Base-by-base conservation (phyloP, 805 yeast species). In the Geotrichum ghanense region DNA sequence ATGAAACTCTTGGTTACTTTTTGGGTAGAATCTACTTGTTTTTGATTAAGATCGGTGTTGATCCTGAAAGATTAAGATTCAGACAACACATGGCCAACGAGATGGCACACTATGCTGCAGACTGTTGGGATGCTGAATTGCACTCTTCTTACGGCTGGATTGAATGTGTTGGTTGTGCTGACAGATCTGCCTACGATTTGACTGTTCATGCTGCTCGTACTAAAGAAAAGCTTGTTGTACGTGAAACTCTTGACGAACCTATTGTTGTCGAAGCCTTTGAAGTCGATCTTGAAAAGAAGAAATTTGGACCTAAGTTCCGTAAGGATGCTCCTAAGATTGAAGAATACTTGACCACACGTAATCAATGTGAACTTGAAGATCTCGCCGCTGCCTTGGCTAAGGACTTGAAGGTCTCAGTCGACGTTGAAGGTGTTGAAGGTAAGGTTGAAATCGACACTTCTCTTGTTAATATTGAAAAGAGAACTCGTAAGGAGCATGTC, bases 161-260 rank as follows among this genome's bases (percentile, higher is more conserved):
- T 59, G 99, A 92, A 73, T 94, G 98, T 80, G 97, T 92, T 64
- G 99, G 99, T 56, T 92, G 97, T 73, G 99, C 99, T 54, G 99
- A 92, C 71, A 81, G 99, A 73, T 85, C 95, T 42, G 99, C 99
- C 39, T 92, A 87, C 64, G 99, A 92, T 71, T 78, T 92, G 67
- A 76, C 90, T 43, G 98, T 94, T 51, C 99, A 92, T 65, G 70
- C 97, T 41, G 92, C 90, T 48, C 84, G 85, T 69, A 92, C 98
- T 49, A 87, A 87, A 68, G 96, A 87, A 71, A 90, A 88, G 69
- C 73, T 92, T 58, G 89, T 88, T 50, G 99, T 92, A 42, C 84
- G 97, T 74, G 83, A 92, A 70, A 76, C 86, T 48, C 76, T 92
- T 57, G 79, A 83, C 37, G 83, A 78, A 65, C 98, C 99, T 50